Conservation (phyloP, 2,329 filamentous ascomycete species). For the Botryotinia calthae region DNA sequence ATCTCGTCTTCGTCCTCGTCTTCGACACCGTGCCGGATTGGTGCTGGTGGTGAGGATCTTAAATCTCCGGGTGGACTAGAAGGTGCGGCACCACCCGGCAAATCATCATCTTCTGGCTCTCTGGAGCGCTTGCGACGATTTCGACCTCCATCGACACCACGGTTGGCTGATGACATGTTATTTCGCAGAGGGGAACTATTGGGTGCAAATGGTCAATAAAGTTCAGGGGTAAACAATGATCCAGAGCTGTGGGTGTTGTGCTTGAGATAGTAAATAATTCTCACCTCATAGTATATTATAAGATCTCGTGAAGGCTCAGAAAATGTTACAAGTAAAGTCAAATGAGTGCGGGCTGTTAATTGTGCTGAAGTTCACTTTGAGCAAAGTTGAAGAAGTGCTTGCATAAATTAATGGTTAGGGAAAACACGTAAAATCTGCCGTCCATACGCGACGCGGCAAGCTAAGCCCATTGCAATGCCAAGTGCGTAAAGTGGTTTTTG, state of each 20-base stretch:
- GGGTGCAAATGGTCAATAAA: slow-evolving; percentile 33
- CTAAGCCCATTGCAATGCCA: slow-evolving; percentile 8
- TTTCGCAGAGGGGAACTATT: slow-evolving; percentile 76
- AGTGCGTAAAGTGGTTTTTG: slow-evolving; percentile 29
- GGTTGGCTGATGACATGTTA: slow-evolving; percentile 80
- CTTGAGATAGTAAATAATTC: slow-evolving; percentile 9
- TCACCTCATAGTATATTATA: slow-evolving; percentile 32
- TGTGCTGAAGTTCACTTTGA: slow-evolving; percentile 4
- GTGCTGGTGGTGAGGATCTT: slow-evolving; percentile 62
- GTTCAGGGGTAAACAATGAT: slow-evolving; percentile 17
- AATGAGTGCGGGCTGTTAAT: neutral
- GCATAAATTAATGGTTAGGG: slow-evolving; percentile 9
- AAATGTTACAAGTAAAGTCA: neutral
- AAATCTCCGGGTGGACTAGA: slow-evolving; percentile 55
- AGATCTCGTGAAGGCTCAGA: slow-evolving; percentile 5
- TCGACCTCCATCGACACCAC: slow-evolving; percentile 53
- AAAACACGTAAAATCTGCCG: slow-evolving; percentile 12
- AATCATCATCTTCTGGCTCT: slow-evolving; percentile 62
- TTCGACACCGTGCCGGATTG: slow-evolving; percentile 58
- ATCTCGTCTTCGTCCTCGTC: slow-evolving; percentile 69
- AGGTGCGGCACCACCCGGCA: slow-evolving; percentile 49
- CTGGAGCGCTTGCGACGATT: slow-evolving; percentile 61
- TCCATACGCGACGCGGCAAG: slow-evolving; percentile 6
- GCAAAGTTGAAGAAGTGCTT: slow-evolving; percentile 10
- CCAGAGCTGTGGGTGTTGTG: neutral